Percentiles rank a stretch among this genome's conserved stretches.
Conservation (phyloP, 306 rosid genomes). For the Vachellia pachyceras region DNA sequence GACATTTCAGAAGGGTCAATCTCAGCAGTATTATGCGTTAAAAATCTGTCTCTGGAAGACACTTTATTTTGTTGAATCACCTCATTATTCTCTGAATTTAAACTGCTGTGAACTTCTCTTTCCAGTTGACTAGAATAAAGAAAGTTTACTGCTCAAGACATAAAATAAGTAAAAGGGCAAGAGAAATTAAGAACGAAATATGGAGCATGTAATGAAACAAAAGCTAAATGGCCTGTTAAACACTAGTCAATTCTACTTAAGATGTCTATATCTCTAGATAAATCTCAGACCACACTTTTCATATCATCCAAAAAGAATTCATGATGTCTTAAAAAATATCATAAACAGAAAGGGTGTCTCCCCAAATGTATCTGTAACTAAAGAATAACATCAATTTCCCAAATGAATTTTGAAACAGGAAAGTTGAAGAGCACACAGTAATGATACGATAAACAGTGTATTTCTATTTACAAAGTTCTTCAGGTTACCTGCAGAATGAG, state of each 20-base stretch:
- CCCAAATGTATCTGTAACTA: neutral
- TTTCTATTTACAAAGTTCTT: slow-evolving; percentile 30
- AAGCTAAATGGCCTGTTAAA: slow-evolving; percentile 16
- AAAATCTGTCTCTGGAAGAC: slow-evolving; percentile 39
- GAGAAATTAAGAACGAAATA: slow-evolving; percentile 34
- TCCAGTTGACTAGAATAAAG: slow-evolving; percentile 53
- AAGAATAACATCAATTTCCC: slow-evolving; percentile 26
- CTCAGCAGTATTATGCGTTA: slow-evolving; percentile 37
- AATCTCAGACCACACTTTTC: slow-evolving; percentile 25
- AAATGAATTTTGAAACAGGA: slow-evolving; percentile 17
- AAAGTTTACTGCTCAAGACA: slow-evolving; percentile 56
- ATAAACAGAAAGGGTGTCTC: slow-evolving; percentile 4
- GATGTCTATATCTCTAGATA: slow-evolving; percentile 14
- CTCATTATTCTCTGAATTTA: slow-evolving; percentile 42
- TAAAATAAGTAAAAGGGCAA: slow-evolving; percentile 12
- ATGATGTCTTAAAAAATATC: slow-evolving; percentile 6
- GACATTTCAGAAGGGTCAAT: slow-evolving; percentile 42
- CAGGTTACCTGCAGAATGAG: slow-evolving; percentile 63
- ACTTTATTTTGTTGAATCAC: slow-evolving; percentile 41
- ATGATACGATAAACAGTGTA: slow-evolving; percentile 32
- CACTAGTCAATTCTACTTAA: slow-evolving; percentile 21
- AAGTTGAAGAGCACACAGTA: slow-evolving; percentile 18
- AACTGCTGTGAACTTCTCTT: slow-evolving; percentile 50
- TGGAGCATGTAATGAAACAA: slow-evolving; percentile 17
- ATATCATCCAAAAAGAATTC: neutral